Conservation (phyloP, 768 basidiomycete genomes). For the Lentinula edodes region DNA sequence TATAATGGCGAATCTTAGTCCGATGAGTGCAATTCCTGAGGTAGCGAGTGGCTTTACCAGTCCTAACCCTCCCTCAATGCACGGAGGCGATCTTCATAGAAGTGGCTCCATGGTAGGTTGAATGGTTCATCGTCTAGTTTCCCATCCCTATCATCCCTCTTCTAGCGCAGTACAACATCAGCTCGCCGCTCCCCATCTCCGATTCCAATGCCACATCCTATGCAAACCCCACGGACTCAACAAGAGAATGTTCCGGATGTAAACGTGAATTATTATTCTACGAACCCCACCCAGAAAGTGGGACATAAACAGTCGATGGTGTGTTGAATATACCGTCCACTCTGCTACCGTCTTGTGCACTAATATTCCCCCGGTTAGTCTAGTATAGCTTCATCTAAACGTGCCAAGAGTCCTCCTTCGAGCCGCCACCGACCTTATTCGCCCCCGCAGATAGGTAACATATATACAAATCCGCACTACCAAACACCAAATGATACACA, state of each 20-base stretch:
- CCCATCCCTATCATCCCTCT: background rate
- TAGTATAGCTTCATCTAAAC: background rate
- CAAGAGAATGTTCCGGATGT: background rate
- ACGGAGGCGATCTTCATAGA: slow-evolving; percentile 19
- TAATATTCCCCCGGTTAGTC: background rate
- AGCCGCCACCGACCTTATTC: background rate
- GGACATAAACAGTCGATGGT: slow-evolving; percentile 2
- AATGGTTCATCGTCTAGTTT: background rate
- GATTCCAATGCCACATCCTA: background rate
- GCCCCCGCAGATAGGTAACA: background rate
- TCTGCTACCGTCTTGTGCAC: background rate
- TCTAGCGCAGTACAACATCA: slow-evolving; percentile 1
- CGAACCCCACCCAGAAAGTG: background rate
- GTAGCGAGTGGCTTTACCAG: slow-evolving; percentile 38
- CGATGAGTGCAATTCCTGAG: slow-evolving; percentile 54
- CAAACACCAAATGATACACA: background rate
- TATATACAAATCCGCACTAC: slow-evolving; percentile 4
- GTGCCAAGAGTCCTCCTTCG: slow-evolving; percentile 1
- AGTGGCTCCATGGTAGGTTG: slow-evolving; percentile 32
- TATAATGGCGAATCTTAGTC: slow-evolving; percentile 24
- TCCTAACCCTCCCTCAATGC: slow-evolving; percentile 23
- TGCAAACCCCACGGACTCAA: background rate
- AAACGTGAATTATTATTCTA: background rate
- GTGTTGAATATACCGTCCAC: background rate
- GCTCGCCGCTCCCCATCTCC: background rate